Conservation (phyloP, 2,329 filamentous ascomycete genomes). For the Purpureocillium lavendulum region DNA sequence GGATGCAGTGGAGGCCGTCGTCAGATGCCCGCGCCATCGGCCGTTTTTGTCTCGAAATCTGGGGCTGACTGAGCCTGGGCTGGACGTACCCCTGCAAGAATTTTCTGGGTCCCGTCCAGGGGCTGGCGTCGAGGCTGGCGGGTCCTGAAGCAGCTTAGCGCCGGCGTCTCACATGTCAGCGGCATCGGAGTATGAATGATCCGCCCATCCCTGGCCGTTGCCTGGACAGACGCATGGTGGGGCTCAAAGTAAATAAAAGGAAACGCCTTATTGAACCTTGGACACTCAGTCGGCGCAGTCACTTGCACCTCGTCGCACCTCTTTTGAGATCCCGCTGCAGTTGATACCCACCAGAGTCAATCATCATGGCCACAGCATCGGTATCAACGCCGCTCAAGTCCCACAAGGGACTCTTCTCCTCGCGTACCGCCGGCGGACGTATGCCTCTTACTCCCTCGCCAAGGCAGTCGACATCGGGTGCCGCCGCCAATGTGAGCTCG, state of each 20-base stretch:
- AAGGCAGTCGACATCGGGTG: slow-evolving; percentile 51
- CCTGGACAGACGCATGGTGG: slow-evolving; percentile 25
- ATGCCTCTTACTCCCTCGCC: slow-evolving; percentile 94
- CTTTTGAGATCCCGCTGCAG: slow-evolving; percentile 20
- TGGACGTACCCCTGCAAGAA: too few relatives aligned
- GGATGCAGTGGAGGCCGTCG: too few relatives aligned
- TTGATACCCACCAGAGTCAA: slow-evolving; percentile 15
- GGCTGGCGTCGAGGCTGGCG: too few relatives aligned
- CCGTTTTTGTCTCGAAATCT: too few relatives aligned
- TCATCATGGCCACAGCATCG: slow-evolving; percentile 68
- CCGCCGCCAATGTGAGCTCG: slow-evolving; percentile 46
- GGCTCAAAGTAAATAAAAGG: slow-evolving; percentile 39
- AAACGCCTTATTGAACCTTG: slow-evolving; percentile 24
- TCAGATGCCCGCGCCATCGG: too few relatives aligned
- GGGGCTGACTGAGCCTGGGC: too few relatives aligned
- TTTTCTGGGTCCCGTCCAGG: too few relatives aligned
- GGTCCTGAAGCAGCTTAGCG: too few relatives aligned
- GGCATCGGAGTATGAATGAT: slow-evolving; percentile 6
- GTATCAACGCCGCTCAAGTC: slow-evolving; percentile 92
- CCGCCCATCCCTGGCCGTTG: slow-evolving; percentile 18
- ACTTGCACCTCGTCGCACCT: slow-evolving; percentile 39
- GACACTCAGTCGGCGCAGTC: slow-evolving; percentile 33
- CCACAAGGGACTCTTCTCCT: slow-evolving; percentile 85
- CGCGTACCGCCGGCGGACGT: slow-evolving; percentile 86
- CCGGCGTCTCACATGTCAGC: neutral